Evolutionary conservation across 345 rosid genomes (phyloP), one percentile per base, ranked within the genome.

Genomic region (Citrus reticulata): DNA sequence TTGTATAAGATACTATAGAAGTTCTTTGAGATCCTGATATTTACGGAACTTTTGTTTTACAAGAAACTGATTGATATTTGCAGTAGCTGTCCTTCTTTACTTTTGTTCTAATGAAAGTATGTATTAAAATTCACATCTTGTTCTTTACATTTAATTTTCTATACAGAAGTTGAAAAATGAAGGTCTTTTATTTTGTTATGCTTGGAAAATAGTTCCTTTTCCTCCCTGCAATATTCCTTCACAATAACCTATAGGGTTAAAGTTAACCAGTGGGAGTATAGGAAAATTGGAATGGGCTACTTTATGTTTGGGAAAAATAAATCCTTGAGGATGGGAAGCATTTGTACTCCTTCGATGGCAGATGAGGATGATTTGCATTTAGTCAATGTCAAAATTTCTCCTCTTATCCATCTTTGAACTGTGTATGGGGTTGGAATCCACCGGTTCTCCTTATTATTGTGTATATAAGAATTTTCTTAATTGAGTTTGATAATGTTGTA

Each of bases 401-500:
- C 55, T 27, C 22, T 9, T 70, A 25, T 27, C 39, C 37, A 51
- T 17, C 57, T 40, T 40, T n/a, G n/a, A 42, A 68, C 57, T 11
- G 13, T n/a, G 16, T 22, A 3, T 32, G 24, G 72, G 11, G 34
- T 24, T 68, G 32, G 74, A 51, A 30, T 71, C 19, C 22, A 54
- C 27, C 14, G 57, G 42, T 40, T 42, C 30, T 40, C 20, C 4
- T 10, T 11, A 68, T 9, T 40, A 60, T 59, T 54, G 32, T 19
- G 4, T 40, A 1, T 74, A 55, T 20, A 30, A 19, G 54, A 42
- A 46, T 40, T 63, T 29, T 62, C 24, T 27, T 64, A 19, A 75
- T 14, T 9, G 24, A 75, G 40, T 46, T 55, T 75, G 42, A 55
- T 68, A 22, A 82, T 74, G 68, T 77, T 88, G 58, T 90, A 95